These are phyloP conservation scores for Scheffersomyces illinoinensis DNA, from an alignment of 1,139 yeast genomes.

Conservation along the genomic window DNA sequence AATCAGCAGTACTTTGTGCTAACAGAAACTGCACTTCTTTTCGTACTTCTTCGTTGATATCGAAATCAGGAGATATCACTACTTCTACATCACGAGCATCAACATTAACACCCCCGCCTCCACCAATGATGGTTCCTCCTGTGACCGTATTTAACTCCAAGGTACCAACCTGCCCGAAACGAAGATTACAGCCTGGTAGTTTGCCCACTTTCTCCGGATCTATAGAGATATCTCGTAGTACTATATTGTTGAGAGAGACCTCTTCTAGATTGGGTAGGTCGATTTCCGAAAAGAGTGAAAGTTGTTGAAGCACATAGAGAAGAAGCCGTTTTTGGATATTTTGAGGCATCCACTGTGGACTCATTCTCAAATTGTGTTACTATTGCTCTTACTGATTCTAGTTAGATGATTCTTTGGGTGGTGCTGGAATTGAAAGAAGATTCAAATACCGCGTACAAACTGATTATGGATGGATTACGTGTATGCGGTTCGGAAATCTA, in stretches of 20 bases:
- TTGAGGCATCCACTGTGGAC: conserved; percentile 80
- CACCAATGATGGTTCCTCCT: conserved; percentile 28
- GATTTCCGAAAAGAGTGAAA: conserved; percentile 79
- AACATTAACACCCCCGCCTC: conserved; percentile 64
- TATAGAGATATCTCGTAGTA: conserved; percentile 62
- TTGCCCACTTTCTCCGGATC: conserved; percentile 70
- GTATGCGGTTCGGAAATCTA: too few species aligned
- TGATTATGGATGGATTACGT: too few species aligned
- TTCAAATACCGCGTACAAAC: not conserved
- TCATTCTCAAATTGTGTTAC: conserved; percentile 30
- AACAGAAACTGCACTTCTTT: conserved; percentile 42
- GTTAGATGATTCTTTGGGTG: not conserved
- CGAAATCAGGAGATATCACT: conserved; percentile 53
- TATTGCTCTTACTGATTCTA: not conserved
- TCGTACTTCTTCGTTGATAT: conserved; percentile 28
- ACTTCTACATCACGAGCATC: conserved; percentile 58
- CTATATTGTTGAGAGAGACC: conserved; percentile 61
- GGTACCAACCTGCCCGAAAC: conserved; percentile 61
- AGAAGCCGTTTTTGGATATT: conserved; percentile 79
- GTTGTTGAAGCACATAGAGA: conserved; percentile 75
- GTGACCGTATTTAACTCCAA: conserved; percentile 39
- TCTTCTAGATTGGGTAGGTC: conserved; percentile 77
- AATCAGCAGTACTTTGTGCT: conserved; percentile 65
- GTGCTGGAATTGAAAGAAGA: not conserved
- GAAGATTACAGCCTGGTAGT: conserved; percentile 64